Evolutionary conservation across 2,329 filamentous ascomycete species (phyloP), one percentile per base, ranked within the genome.

Genomic region (Lecanicillium sp.): DNA sequence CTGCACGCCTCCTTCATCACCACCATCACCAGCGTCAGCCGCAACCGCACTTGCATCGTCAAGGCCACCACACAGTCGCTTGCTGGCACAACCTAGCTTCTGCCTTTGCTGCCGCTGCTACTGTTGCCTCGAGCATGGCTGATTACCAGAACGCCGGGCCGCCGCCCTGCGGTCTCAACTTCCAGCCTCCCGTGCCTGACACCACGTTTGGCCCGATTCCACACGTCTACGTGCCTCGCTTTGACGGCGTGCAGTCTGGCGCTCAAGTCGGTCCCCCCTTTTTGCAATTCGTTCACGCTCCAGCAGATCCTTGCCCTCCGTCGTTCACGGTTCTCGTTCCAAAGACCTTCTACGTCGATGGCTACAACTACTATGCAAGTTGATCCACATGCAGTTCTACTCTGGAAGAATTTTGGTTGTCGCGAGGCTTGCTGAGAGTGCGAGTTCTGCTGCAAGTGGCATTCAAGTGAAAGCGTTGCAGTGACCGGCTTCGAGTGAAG

Each of bases 171-270:
- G 73, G 73, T 46, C 59, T 75, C 42, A 72, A 77, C 59, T 81
- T 76, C 56, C 75, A 81, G 57, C 79, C 79, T 1, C 78, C 75
- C 23, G 75, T 79, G 14, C 76, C 77, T 3, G 75, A 79, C 54
- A 79, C 77, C 14, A 74, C 73, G 36, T 69, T 72, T 58, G 79
- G 79, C 3, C 72, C 76, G 2, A 75, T 76, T 49, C 58, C 69
- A 23, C 77, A 83, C 53, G 69, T 71, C 17, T 82, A 80, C 55
- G 63, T 75, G 44, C 78, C 79, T 52, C 77, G 75, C 36, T 69
- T 67, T 55, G 77, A 80, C 56, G 61, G 57, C 36, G 60, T 59
- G 23, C 43, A 59, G 27, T 50, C 60, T 53, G 55, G 60, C 56
- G 51, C 57, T 58, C 61, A 60, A 61, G 62, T 68, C 56, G 59